Base-by-base conservation (phyloP, 2,329 filamentous ascomycete genomes). In the Decorospora gaudefroyi region DNA sequence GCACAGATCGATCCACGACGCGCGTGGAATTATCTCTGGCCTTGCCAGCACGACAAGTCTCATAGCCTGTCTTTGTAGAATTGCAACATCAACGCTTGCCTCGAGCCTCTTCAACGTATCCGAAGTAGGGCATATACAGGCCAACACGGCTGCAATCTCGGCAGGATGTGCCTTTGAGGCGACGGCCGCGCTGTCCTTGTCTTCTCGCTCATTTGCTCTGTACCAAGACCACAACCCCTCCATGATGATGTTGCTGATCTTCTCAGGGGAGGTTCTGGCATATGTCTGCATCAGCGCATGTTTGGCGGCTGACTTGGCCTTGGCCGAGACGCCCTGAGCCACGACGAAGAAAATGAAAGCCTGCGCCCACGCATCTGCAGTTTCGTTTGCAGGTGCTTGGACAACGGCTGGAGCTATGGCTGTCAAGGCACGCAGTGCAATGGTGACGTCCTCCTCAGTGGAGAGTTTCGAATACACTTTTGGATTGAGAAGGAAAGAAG, bases 1-100 rank as follows among this genome's bases (percentile, higher is more conserved):
- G 62, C 89, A 95, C 3, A 90, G 74, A 28, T 93, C 86, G 61
- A 99, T 97, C 95, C 95, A 99, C 49, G 82, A 88, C 13, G 84
- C 78, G 46, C 82, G 81, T 0, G 90, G 86, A 46, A 97, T 80
- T 23, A 99, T 74, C 47, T 91, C 85, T 13, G 84, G 78, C 16
- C 89, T 86, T 42, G 87, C 86, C 17, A 99, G 76, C 12, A 96
- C 84, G 12, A 96, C 74, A 3, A 96, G 73, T 4, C 82, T 81
- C 53, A 90, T 82, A 58, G 95, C 83, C 65, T 96, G 90, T 16
- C 74, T 70, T 56, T 88, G 82, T 6, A 91, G 66, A 10, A 75
- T 59, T 15, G 78, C 71, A 41, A 74, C 66, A 25, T 78, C 69
- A n/a, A 79, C 64, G 12, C 68, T 67, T 21, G 69, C 62, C 7